A percentile compares a stretch with the other conserved stretches of the same genome.
Evolutionary conservation across 192 early-diverging fungal genomes (phyloP).

Genomic region (Diversispora epigaea): DNA sequence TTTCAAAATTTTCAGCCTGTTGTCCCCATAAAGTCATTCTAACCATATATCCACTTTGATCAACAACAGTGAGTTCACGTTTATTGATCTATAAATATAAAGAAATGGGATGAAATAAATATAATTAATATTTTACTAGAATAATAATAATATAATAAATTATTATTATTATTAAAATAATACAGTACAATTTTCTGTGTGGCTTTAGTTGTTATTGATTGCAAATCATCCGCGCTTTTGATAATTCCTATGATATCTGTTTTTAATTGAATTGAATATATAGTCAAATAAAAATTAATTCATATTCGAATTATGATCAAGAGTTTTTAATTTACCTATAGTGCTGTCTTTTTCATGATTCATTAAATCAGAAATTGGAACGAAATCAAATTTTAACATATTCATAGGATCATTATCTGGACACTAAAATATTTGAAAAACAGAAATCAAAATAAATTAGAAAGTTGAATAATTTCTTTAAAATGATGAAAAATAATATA

Average conservation of each 20-base stretch:
- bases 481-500: too few relatives aligned
- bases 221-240: slow-evolving; percentile 54
- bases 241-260: slow-evolving; percentile 81
- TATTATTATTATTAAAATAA: not conserved
- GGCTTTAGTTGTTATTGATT: slow-evolving; percentile 63
- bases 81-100: slow-evolving; percentile 61
- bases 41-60: slow-evolving; percentile 68
- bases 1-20: slow-evolving; percentile 69
- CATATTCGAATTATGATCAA: too few relatives aligned
- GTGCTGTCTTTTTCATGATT: slow-evolving; percentile 68
- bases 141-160: not conserved
- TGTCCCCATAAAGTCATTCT: slow-evolving; percentile 85
- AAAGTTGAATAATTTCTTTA: too few relatives aligned
- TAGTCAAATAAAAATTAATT: too few relatives aligned
- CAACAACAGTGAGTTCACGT: slow-evolving; percentile 80
- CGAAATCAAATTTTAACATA: slow-evolving; percentile 54
- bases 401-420: not conserved
- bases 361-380: slow-evolving; percentile 64
- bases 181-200: slow-evolving; percentile 52
- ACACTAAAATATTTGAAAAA: too few relatives aligned
- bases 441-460: too few relatives aligned
- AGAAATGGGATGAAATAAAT: not conserved
- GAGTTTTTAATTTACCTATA: slow-evolving; percentile 46
- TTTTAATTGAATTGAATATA: slow-evolving; percentile 7
- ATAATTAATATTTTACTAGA: not conserved